A percentile compares a stretch with the other conserved stretches of the same genome.
phyloP scores from a whole-genome alignment of 768 basidiomycete genomes.

The Termitomyces sp. region DNA sequence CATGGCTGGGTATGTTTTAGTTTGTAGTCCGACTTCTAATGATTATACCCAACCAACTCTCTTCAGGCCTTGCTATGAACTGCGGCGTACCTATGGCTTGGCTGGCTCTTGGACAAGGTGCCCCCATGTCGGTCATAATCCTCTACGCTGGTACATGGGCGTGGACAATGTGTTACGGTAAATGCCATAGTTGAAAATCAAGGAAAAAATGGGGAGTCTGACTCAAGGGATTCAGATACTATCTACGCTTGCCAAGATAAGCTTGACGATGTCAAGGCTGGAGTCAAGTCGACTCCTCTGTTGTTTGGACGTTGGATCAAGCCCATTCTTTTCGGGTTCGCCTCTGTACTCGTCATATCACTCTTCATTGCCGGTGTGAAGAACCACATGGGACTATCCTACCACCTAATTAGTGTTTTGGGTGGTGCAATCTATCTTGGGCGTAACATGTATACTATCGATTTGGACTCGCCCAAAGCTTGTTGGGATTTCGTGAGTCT shows the following conservation, averaged over 20 bases:
- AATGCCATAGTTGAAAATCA: neutral
- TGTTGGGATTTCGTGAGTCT: slow-evolving; percentile 12
- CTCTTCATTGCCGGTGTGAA: slow-evolving; percentile 9
- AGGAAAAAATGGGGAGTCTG: neutral
- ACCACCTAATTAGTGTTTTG: slow-evolving; percentile 9
- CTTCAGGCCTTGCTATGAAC: slow-evolving; percentile 25
- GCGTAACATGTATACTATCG: slow-evolving; percentile 5
- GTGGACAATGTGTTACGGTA: slow-evolving; percentile 18
- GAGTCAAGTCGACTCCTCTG: slow-evolving; percentile 12
- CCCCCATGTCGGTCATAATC: slow-evolving; percentile 7
- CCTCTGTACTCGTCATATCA: slow-evolving; percentile 7
- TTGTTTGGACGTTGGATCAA: slow-evolving; percentile 12
- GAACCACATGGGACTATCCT: slow-evolving; percentile 12
- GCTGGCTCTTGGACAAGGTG: slow-evolving; percentile 16
- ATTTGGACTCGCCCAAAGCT: slow-evolving; percentile 11
- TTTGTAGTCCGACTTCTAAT: neutral
- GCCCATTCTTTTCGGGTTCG: slow-evolving; percentile 10
- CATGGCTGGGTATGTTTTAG: slow-evolving; percentile 28
- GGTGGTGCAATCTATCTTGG: slow-evolving; percentile 10
- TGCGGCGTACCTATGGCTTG: slow-evolving; percentile 26
- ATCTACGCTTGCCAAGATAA: slow-evolving; percentile 62
- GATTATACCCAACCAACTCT: neutral
- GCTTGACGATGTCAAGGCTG: slow-evolving; percentile 40
- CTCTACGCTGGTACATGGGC: slow-evolving; percentile 16
- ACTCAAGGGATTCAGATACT: slow-evolving; percentile 27